phyloP scores from a whole-genome alignment of 148 eudicot species.

The Silene latifolia region DNA sequence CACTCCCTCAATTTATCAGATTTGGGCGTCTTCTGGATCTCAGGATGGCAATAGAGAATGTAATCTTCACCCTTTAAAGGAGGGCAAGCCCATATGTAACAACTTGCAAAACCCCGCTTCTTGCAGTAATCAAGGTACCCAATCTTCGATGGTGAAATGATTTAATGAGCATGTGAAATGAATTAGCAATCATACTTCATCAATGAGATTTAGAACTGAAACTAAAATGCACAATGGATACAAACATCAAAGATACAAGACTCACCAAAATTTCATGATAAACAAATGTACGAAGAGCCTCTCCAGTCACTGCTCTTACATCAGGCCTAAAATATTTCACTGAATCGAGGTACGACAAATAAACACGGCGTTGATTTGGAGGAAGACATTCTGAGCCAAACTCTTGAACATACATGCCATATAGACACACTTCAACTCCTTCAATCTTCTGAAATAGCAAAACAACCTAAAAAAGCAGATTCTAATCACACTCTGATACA shows the following conservation, averaged over 20 bases:
- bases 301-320: slow-evolving; percentile 79
- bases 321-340: slow-evolving; percentile 98
- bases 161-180: not conserved
- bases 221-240: not conserved
- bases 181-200: not conserved
- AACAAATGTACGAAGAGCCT: slow-evolving; percentile 97
- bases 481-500: not conserved
- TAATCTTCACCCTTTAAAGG: slow-evolving; percentile 99
- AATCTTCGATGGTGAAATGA: slow-evolving; percentile 47
- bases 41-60: slow-evolving; percentile 98
- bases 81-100: slow-evolving; percentile 99
- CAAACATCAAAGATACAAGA: slow-evolving; percentile 11
- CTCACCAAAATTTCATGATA: slow-evolving; percentile 98
- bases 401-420: slow-evolving; percentile 99
- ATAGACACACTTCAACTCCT: slow-evolving; percentile 97
- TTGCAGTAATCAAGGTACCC: slow-evolving; percentile 97
- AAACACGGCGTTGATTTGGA: slow-evolving; percentile 95
- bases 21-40: slow-evolving; percentile 98
- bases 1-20: slow-evolving; percentile 98
- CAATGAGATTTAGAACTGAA: not conserved
- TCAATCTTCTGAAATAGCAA: slow-evolving; percentile 93
- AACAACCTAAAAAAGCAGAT: slow-evolving; percentile 53
- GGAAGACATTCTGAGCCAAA: slow-evolving; percentile 86
- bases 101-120: slow-evolving; percentile 90
- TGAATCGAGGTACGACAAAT: slow-evolving; percentile 96